Conservation (phyloP, 2,329 filamentous ascomycete genomes). For the Myriosclerotinia duriaeana region DNA sequence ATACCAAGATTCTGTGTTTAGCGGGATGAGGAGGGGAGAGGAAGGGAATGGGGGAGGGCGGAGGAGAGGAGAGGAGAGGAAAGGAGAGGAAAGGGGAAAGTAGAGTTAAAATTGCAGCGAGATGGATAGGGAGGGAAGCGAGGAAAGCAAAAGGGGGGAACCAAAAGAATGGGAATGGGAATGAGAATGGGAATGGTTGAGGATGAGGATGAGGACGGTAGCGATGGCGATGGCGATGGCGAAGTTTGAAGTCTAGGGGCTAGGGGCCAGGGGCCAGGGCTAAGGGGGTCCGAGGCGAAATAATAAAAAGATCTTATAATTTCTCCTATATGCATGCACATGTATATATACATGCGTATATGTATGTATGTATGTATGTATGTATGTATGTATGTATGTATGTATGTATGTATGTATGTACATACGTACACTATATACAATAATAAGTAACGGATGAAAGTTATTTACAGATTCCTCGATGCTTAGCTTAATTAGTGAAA, state of each 20-base stretch:
- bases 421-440: no score
- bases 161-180: neutral
- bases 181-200: neutral
- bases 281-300: neutral
- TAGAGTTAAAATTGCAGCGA: neutral
- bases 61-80: neutral
- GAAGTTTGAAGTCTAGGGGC: no score
- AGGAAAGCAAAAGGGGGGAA: neutral
- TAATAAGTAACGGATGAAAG: no score
- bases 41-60: neutral
- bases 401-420: neutral
- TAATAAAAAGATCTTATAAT: neutral
- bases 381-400: neutral
- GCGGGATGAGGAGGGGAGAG: neutral
- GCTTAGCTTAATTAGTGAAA: no score
- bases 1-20: slow-evolving; percentile 18
- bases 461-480: no score
- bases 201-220: no score
- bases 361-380: neutral
- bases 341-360: neutral
- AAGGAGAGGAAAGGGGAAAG: neutral
- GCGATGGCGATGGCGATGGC: no score
- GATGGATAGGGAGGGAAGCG: neutral
- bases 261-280: no score
- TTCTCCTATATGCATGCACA: neutral